Percentiles rank a stretch among this genome's conserved stretches.
These are phyloP conservation scores for Mangifera indica DNA, from an alignment of 345 rosid genomes.

Conservation along the genomic window DNA sequence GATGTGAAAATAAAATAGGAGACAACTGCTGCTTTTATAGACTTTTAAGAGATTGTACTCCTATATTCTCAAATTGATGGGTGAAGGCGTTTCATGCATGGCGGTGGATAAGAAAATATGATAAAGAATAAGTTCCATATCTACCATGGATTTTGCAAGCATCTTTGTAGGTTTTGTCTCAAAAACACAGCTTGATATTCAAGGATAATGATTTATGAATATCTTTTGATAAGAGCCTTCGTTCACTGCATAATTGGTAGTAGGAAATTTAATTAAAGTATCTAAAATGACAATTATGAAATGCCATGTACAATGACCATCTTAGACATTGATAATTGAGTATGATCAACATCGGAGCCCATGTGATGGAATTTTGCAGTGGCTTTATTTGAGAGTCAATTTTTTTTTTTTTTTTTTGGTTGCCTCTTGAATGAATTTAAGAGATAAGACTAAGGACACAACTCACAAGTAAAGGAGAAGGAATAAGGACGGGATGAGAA, in stretches of 20 bases:
- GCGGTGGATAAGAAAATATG: background rate
- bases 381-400: background rate
- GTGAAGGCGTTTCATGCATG: background rate
- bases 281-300: background rate
- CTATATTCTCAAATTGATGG: background rate
- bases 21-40: background rate
- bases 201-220: too few relatives aligned
- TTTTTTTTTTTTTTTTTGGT: too few relatives aligned
- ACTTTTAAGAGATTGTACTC: too few relatives aligned
- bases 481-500: slow-evolving; percentile 7
- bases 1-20: background rate
- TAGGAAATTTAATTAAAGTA: too few relatives aligned
- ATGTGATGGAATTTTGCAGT: background rate
- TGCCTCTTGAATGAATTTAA: slow-evolving; percentile 11
- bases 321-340: background rate
- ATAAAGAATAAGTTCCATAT: background rate
- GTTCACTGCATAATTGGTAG: too few relatives aligned
- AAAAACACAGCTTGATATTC: too few relatives aligned
- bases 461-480: background rate
- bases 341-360: background rate
- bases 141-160: too few relatives aligned
- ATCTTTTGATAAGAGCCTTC: too few relatives aligned
- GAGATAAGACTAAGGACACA: background rate
- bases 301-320: background rate
- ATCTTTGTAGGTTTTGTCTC: too few relatives aligned